phyloP scores from a whole-genome alignment of 805 yeast genomes.

The Candida golubevii region DNA sequence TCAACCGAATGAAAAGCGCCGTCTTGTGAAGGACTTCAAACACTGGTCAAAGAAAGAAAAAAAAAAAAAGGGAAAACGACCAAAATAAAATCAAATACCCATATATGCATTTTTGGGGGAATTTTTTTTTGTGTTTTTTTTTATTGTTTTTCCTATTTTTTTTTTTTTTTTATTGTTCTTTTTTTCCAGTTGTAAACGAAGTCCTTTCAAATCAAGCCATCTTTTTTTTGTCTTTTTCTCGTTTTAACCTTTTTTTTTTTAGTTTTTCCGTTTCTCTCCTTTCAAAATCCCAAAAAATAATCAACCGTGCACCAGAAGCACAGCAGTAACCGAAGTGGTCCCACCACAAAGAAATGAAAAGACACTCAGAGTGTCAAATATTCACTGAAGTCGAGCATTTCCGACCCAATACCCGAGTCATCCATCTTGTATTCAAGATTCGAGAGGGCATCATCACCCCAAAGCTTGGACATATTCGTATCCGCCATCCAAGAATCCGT shows the following conservation, averaged over 20 bases:
- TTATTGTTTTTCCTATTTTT: neutral
- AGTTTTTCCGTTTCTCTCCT: neutral
- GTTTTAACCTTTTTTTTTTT: neutral
- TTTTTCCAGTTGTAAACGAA: neutral
- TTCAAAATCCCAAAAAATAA: slow-evolving; percentile 2
- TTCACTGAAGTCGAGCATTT: slow-evolving; percentile 27
- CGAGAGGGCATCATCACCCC: slow-evolving; percentile 7
- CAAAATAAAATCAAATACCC: no score
- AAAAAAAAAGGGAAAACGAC: no score
- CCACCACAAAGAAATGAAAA: slow-evolving; percentile 11
- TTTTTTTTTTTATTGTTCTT: neutral
- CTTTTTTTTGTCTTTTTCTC: neutral
- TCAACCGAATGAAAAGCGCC: neutral
- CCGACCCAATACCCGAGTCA: slow-evolving; percentile 10
- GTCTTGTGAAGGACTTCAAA: no score
- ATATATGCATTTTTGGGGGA: slow-evolving; percentile 8
- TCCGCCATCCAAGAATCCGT: slow-evolving; percentile 9
- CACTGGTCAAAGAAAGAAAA: no score
- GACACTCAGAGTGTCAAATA: slow-evolving; percentile 25
- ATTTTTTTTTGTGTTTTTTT: slow-evolving; percentile 6
- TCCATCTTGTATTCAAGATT: slow-evolving; percentile 6
- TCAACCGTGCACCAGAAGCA: no score
- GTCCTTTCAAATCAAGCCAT: no score
- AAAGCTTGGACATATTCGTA: slow-evolving; percentile 4
- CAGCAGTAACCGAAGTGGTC: neutral